Conservation (phyloP, 129 eudicot species). For the Ambrosia artemisiifolia region DNA sequence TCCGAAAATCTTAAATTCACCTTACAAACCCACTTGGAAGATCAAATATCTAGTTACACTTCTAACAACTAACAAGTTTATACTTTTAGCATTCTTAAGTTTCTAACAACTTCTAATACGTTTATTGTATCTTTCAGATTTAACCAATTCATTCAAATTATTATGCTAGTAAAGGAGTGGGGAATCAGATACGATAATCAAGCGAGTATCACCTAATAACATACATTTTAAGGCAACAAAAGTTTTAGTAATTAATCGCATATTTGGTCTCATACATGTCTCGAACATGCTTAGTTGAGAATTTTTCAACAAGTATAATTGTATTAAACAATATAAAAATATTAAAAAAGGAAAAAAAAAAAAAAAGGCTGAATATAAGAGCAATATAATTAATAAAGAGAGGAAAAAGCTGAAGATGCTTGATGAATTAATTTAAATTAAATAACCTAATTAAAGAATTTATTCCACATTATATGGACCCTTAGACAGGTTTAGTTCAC, state of each 20-base stretch:
- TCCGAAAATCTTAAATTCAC: too few relatives aligned
- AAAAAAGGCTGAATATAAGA: neutral
- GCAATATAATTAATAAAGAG: neutral
- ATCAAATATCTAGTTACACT: neutral
- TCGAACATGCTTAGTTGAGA: neutral
- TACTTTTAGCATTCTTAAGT: neutral
- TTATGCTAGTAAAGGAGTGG: neutral
- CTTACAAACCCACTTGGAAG: neutral
- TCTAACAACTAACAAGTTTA: neutral
- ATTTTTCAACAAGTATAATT: neutral
- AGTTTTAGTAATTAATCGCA: neutral
- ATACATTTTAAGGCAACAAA: neutral
- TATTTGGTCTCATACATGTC: neutral
- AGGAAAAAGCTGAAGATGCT: neutral
- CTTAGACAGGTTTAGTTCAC: slow-evolving; percentile 12
- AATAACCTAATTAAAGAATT: neutral
- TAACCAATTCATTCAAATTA: neutral
- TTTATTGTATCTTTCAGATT: neutral
- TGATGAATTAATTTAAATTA: slow-evolving; percentile 9
- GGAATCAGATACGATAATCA: neutral
- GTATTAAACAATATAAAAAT: neutral
- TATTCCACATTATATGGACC: slow-evolving; percentile 7
- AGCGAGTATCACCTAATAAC: neutral
- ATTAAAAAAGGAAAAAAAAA: neutral
- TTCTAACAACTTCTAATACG: neutral